A percentile compares a stretch with the other conserved stretches of the same genome.
Evolutionary conservation across 768 basidiomycete species (phyloP).

Genomic region (Jaapia argillacea): DNA sequence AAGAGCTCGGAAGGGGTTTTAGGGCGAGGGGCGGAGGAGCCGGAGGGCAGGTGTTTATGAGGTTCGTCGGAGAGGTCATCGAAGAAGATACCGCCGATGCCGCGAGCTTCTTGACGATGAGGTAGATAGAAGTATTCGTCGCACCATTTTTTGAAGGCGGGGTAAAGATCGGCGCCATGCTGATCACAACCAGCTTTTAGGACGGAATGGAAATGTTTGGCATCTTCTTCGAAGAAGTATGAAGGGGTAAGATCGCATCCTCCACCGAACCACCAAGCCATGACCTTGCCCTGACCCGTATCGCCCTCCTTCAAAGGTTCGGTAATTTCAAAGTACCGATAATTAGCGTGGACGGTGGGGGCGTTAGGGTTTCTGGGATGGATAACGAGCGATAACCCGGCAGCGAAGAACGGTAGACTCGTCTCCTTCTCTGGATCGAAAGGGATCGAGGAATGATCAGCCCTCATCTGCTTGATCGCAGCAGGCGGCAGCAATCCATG

Average conservation of each 20-base stretch:
- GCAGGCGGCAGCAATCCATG: conserved; percentile 81
- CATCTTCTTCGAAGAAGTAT: conserved; percentile 86
- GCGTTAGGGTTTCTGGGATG: conserved; percentile 92
- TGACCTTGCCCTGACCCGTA: conserved; percentile 34
- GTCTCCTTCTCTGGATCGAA: conserved; percentile 43
- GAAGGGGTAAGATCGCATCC: conserved; percentile 92
- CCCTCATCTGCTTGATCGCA: conserved; percentile 91
- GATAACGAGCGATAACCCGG: conserved; percentile 85
- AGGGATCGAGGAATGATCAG: conserved; percentile 75
- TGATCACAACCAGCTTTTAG: conserved; percentile 68
- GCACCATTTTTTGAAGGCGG: conserved; percentile 88
- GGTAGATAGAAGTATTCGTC: conserved; percentile 95
- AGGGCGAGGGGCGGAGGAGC: conserved; percentile 31
- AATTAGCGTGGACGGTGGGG: conserved; percentile 93
- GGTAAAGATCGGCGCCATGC: conserved; percentile 61
- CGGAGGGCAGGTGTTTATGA: conserved; percentile 49
- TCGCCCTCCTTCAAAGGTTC: conserved; percentile 27
- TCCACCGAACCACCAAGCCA: conserved; percentile 99
- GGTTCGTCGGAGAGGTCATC: conserved; percentile 73
- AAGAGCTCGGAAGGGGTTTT: conserved; percentile 63
- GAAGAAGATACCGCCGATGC: conserved; percentile 93
- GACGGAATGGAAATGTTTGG: conserved; percentile 73
- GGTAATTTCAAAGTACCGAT: conserved; percentile 93
- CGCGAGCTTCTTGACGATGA: conserved; percentile 79
- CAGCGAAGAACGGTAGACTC: conserved; percentile 86